Evolutionary conservation across 78 protist genomes (phyloP).

Genomic region (Tieghemostelium lacteum): DNA sequence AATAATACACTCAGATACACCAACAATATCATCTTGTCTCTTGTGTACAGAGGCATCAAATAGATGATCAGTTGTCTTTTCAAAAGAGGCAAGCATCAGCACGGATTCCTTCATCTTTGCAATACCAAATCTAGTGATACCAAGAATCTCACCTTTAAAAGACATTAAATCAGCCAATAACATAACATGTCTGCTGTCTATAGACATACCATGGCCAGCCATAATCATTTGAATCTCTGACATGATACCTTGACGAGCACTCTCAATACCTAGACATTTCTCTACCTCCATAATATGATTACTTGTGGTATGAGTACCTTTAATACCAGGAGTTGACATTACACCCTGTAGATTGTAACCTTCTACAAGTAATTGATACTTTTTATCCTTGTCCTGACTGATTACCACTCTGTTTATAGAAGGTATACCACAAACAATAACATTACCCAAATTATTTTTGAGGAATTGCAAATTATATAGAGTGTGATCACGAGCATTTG

Average conservation of each 20-base stretch:
- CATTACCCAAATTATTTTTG: constrained; percentile 75
- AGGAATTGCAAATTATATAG: constrained; percentile 72
- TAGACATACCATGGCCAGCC: constrained; percentile 94
- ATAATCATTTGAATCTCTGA: constrained; percentile 92
- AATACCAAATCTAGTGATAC: constrained; percentile 99
- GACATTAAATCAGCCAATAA: constrained; percentile 99
- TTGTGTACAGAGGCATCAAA: constrained; percentile 95
- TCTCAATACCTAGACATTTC: constrained; percentile 97
- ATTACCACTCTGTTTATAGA: constrained; percentile 91
- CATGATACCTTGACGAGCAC: constrained; percentile 96
- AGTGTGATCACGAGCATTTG: background rate
- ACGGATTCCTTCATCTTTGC: constrained; percentile 96
- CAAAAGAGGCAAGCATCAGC: constrained; percentile 98
- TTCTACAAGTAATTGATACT: constrained; percentile 86
- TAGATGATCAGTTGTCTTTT: constrained; percentile 97
- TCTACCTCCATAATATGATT: constrained; percentile 95
- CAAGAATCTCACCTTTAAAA: constrained; percentile 95
- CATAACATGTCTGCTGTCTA: constrained; percentile 95
- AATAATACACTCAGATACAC: constrained; percentile 98
- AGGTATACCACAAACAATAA: constrained; percentile 83
- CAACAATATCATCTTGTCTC: constrained; percentile 88
- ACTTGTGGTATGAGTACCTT: constrained; percentile 76
- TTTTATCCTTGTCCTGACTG: constrained; percentile 48
- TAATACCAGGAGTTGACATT: constrained; percentile 84
- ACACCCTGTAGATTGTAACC: constrained; percentile 85